phyloP scores from a whole-genome alignment of 2,329 filamentous ascomycete species.

The Monilinia fructigena region DNA sequence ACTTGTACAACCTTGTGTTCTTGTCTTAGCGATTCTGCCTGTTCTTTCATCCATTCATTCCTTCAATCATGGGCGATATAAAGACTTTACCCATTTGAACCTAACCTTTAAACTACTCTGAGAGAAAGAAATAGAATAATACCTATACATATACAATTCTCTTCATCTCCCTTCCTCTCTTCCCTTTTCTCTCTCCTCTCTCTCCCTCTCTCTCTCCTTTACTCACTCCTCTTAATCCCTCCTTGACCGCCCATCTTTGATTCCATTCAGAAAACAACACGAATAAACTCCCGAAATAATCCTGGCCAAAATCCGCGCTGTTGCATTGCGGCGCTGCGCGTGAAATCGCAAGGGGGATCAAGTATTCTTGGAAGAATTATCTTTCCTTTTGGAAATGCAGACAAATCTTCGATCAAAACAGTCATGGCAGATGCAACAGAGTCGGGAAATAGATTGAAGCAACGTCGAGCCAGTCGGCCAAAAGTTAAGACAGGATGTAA shows the following conservation, averaged over 20 bases:
- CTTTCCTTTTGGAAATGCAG: slow-evolving; percentile 12
- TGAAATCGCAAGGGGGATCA: slow-evolving; percentile 2
- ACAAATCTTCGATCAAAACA: slow-evolving; percentile 10
- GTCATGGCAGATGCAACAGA: slow-evolving; percentile 20
- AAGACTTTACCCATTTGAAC: not conserved
- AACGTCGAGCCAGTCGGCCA: slow-evolving; percentile 37
- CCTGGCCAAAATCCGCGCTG: slow-evolving; percentile 5
- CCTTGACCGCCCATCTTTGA: not conserved
- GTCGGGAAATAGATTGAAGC: slow-evolving; percentile 12
- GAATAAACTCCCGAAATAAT: not conserved
- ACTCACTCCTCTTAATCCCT: not conserved
- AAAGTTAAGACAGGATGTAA: slow-evolving; percentile 67
- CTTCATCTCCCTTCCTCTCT: too few relatives aligned
- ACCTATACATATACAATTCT: too few relatives aligned
- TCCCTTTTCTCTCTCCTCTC: too few relatives aligned
- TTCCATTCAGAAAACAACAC: not conserved
- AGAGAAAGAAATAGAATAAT: not conserved
- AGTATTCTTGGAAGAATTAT: not conserved
- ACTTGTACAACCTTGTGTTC: slow-evolving; percentile 16
- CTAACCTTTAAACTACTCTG: not conserved
- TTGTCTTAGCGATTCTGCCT: slow-evolving; percentile 20
- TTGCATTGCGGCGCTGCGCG: slow-evolving; percentile 5
- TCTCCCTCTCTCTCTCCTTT: too few relatives aligned
- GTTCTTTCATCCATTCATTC: slow-evolving; percentile 8
- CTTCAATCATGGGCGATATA: not conserved